Evolutionary conservation across 176 grass and related monocot species (phyloP), one percentile per base, ranked within the genome.

Genomic region (Oryza coarctata): DNA sequence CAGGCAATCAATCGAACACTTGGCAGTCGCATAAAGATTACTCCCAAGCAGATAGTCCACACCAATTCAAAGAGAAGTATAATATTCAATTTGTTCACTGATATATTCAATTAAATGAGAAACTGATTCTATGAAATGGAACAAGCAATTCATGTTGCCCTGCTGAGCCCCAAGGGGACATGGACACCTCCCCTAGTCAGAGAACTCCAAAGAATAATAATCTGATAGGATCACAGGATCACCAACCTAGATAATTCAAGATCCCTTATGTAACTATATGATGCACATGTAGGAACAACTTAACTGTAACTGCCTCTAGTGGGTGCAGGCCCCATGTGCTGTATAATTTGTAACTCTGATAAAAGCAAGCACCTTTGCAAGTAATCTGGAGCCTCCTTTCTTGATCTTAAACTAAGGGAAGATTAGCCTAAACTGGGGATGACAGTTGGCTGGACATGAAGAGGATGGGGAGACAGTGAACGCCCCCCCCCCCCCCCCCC

Each of bases 221-320:
- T 50, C 25, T 73, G 27, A 65, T 6, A 58, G 26, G 66, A 3
- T 4, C 18, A 15, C 40, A 45, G 38, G 22, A 49, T 49, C 75
- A 63, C 83, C 29, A 74, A 10, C 25, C 70, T 78, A 77, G 26
- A 36, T 62, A 78, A 9, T 65, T 50, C 60, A 52, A 26, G 28
- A 47, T 43, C 45, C 13, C 61, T 70, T 85, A 31, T 49, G 29
- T 9, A 73, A 65, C 55, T 79, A 49, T 63, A 50, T 30, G 41
- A 72, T 28, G 78, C 84, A 67, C 76, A 74, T 80, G 41, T 41
- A 55, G 31, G 62, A 66, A 67, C 41, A 74, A 25, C 43, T 9
- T 74, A 74, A 80, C 76, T 74, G 43, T 73, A 74, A 73, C 60
- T 66, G 57, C 69, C 68, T 65, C 68, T 72, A 73, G 23, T 65